Base-by-base conservation (phyloP, 2,329 filamentous ascomycete genomes). In the Lasiodiplodia sp. region DNA sequence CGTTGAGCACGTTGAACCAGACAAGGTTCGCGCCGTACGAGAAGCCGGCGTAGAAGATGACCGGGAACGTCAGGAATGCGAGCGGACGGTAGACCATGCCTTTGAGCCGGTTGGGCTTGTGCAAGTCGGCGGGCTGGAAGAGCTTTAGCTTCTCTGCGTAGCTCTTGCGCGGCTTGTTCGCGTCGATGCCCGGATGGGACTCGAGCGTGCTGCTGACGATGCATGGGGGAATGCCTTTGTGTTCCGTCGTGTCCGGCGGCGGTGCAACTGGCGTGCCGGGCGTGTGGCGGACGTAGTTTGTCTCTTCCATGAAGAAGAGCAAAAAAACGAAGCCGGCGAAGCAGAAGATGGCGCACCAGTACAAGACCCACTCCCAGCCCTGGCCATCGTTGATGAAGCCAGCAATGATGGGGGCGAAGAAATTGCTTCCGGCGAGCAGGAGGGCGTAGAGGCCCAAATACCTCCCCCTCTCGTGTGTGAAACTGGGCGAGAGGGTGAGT, bases 251-350 rank as follows among this genome's bases (percentile, higher is more conserved):
- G 49, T 51, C 64, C 2, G 66, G 52, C 12, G 62, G 77, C 66
- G 7, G 40, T 14, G 60, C 51, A 23, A 63, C 47, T n/a, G 69
- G 23, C 56, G 66, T 68, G 18, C 72, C 72, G 4, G 71, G 69
- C 10, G 78, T 79, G 5, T 74, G 67, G 6, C 84, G 82, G 63
- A 79, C 72, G 70, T 84, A 88, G 73, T 86, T 88, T 5, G 87
- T 88, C 75, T 89, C 87, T 75, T 89, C 87, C 80, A 88, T 84
- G 74, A 85, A 84, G 72, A 89, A 85, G 77, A 87, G 88, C 1
- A 86, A 76, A 70, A 87, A 81, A 21, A 88, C 72, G 47, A 86
- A 84, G 11, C 78, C 80, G 1, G 84, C 75, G 0, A 77, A 85
- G 3, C 78, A 75, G 71, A 89, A 82, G 34, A 89, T 88, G 4